Base-by-base conservation (phyloP, 768 basidiomycete genomes). In the Mycena epipterygia region DNA sequence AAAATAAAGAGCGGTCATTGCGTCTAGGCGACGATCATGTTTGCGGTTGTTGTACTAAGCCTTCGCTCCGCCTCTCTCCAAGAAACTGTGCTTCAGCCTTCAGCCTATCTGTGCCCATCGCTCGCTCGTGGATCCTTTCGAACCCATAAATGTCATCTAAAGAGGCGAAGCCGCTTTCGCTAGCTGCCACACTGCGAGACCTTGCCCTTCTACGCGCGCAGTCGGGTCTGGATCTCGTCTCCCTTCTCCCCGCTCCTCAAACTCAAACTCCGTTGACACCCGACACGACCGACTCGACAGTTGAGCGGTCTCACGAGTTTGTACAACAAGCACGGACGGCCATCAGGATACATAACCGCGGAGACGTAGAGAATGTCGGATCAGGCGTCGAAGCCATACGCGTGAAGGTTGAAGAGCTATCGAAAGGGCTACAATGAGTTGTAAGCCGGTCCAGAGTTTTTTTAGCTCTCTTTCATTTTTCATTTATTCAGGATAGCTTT, bases 131-230 rank as follows among this genome's bases (percentile, higher is more conserved):
- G 35, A 6, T 14, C 19, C 58, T 32, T 52, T 16, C 7, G 39
- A 21, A 46, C 41, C 41, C 46, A 37, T 27, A 42, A 35, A 13
- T 35, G 9, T 37, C 60, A 69, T 64, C 70, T 33, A 80, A 83
- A 83, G 81, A 81, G 62, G 75, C 64, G 25, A 86, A 89, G 68
- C 86, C 89, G 16, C 83, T 94, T 46, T 82, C 89, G 9, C 84
- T 93, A 33, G 79, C 84, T 67, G 86, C 89, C 64, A 89, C 89
- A 9, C 84, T 94, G 41, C 90, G 87, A 16, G 94, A 95, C 79
- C 87, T 95, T 27, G 93, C 93, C 7, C 79, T 93, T 35, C 81
- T 95, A 23, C 88, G 91, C 32, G 88, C 89, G 30, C n/a, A n/a
- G n/a, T 89, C 90, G 13, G 88, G 86, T 41, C 49, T 81, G 21